A percentile compares a stretch with the other conserved stretches of the same genome.
These are phyloP conservation scores for Calonectria crousiana DNA, from an alignment of 2,329 filamentous ascomycete genomes.

Conservation along the genomic window DNA sequence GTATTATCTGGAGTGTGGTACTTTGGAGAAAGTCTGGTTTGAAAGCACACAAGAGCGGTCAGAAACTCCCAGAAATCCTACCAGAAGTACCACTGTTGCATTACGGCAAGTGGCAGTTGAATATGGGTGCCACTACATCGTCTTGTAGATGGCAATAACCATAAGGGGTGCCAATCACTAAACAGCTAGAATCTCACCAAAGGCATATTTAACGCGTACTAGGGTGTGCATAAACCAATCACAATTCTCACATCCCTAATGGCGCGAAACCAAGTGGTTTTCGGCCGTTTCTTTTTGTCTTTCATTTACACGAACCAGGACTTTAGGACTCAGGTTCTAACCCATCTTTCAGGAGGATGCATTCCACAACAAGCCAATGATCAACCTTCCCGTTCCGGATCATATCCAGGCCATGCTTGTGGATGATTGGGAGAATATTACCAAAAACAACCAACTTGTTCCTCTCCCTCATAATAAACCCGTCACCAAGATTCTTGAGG, in stretches of 20 bases:
- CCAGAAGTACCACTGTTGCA: constrained; percentile 26
- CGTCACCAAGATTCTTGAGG: constrained; percentile 81
- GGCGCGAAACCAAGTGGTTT: constrained; percentile 4
- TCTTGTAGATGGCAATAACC: background rate
- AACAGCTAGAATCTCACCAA: background rate
- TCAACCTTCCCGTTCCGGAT: constrained; percentile 89
- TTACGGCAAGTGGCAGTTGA: constrained; percentile 24
- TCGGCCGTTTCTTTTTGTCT: background rate
- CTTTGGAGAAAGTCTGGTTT: background rate
- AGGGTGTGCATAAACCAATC: background rate
- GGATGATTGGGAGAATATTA: constrained; percentile 99
- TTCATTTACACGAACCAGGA: background rate
- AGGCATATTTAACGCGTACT: background rate
- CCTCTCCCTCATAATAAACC: constrained; percentile 83
- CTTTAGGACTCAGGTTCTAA: constrained; percentile 32
- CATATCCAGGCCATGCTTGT: constrained; percentile 92
- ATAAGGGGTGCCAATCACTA: background rate
- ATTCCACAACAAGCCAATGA: constrained; percentile 85
- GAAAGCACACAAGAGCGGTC: background rate
- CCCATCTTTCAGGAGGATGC: constrained; percentile 78
- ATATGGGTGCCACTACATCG: constrained; percentile 11
- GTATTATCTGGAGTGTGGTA: background rate
- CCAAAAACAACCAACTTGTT: constrained; percentile 92
- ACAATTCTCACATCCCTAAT: background rate
- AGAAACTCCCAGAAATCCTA: constrained; percentile 29